phyloP scores from a whole-genome alignment of 1,284 basidiomycete species.

The Apiotrichum porosum region DNA sequence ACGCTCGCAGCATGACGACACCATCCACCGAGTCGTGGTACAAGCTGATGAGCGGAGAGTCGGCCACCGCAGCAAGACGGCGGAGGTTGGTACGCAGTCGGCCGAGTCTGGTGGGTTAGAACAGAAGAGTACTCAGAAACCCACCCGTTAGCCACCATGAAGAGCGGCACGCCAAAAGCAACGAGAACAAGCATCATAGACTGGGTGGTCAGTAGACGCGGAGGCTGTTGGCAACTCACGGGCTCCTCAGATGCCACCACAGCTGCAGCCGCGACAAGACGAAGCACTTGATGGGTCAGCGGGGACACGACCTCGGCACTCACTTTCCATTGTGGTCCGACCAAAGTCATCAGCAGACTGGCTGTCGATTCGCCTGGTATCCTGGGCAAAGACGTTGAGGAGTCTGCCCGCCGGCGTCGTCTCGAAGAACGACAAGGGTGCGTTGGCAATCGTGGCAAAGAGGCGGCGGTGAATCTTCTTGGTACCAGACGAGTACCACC shows the following conservation, averaged over 20 bases:
- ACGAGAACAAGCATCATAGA: constrained; percentile 24
- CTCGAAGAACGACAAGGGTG: constrained; percentile 74
- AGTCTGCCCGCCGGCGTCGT: constrained; percentile 69
- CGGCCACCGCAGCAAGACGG: constrained; percentile 39
- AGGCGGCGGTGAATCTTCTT: constrained; percentile 61
- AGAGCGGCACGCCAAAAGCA: constrained; percentile 28
- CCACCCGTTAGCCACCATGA: constrained; percentile 26
- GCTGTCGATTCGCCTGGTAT: constrained; percentile 56
- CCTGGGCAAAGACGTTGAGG: constrained; percentile 53
- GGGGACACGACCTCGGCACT: background rate
- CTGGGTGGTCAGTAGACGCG: constrained; percentile 10
- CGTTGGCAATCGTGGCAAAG: constrained; percentile 57
- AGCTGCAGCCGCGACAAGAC: constrained; percentile 11
- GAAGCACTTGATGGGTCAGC: constrained; percentile 4
- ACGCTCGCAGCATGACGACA: constrained; percentile 50
- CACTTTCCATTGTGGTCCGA: constrained; percentile 55
- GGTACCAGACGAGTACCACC: constrained; percentile 58
- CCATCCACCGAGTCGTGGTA: constrained; percentile 51
- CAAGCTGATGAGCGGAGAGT: constrained; percentile 49
- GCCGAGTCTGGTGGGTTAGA: constrained; percentile 25
- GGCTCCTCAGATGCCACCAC: constrained; percentile 32
- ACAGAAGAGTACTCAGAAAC: background rate
- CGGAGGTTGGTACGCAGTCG: constrained; percentile 42
- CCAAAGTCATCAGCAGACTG: constrained; percentile 57
- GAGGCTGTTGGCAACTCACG: constrained; percentile 15